Base-by-base conservation (phyloP, 2,329 filamentous ascomycete species). In the Trichoderma koningiopsis region DNA sequence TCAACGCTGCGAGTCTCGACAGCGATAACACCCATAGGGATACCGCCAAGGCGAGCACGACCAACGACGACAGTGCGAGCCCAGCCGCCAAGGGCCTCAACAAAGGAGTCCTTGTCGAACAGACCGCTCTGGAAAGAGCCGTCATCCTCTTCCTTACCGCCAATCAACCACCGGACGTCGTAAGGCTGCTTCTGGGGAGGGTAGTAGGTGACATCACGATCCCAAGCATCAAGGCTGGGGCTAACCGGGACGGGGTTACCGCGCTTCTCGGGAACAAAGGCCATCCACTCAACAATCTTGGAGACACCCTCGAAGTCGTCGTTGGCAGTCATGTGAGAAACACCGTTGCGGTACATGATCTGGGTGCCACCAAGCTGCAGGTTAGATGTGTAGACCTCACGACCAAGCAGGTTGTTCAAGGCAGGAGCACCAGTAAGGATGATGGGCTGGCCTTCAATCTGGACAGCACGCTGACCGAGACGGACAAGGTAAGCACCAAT, bases 281-380 rank as follows among this genome's bases (percentile, higher is more conserved):
- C 96, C 87, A 99, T 89, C 96, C 96, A 99, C 80, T 97, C 92
- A 61, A 98, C 93, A 78, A 99, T 98, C 87, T 96, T 96, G 77
- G 92, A 94, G 27, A 99, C 92, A 88, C 96, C 96, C 77, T 95
- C 94, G 76, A 99, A 98, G 84, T 99, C 96, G 77, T 99, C 95
- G 75, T 91, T 92, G 77, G 96, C 96, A 74, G 95, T 97, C 92
- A 98, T 95, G 85, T 99, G 96, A 27, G 96, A 98, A 53, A 99
- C 96, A 89, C 96, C 96, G 80, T 99, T 99, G 84, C 93, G 94
- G 89, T 99, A 98, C 96, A 99, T 99, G 87, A 99, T 99, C 83
- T 99, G 96, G n/a, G 96, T 99, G 76, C 96, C 96, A 89, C 96
- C 96, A 73, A 99, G 93, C 86, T 99, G 96, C 78, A 99, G 84